Evolutionary conservation across 2,329 filamentous ascomycete genomes (phyloP), one percentile per base, ranked within the genome.

Genomic region (Fusarium sp.): DNA sequence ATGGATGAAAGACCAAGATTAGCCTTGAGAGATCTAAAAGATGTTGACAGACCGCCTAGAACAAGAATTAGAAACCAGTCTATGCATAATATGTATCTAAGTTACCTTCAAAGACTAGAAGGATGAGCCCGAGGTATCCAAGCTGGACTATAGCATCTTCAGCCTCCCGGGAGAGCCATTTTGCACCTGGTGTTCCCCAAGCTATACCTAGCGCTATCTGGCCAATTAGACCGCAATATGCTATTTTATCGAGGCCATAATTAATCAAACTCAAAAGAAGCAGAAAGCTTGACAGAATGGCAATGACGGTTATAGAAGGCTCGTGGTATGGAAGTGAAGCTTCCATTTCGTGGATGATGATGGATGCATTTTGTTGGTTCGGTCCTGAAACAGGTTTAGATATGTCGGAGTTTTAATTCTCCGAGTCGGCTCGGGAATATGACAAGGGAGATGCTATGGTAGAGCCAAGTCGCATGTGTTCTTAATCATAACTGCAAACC

Each of bases 221-320:
- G 2, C 92, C 93, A 12, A 95, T 82, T 0, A 95, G 86, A 0
- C 92, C 93, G 76, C 92, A 94, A 79, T 91, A 93, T 1, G 93
- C 77, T 1, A 89, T 73, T 20, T 82, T 84, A 74, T 94, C 89
- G 3, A 94, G 84, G 0, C 86, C 77, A 63, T 84, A 84, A 70
- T 91, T 90, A 68, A 89, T 74, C 11, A 87, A 50, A 72, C 93
- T 93, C 50, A 93, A 85, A 1, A 89, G 79, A 1, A 94, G 78
- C 1, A 94, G 80, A 73, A 95, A 91, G 0, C 89, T 90, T 0
- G 90, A 83, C 9, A 88, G 85, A 48, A 88, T 85, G 5, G 94
- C 85, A 51, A 94, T 87, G 0, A 85, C 87, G 14, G 82, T 72
- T 24, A 94, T 90, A 2, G 81, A 81, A 0, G 91, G 91, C 75